Evolutionary conservation across 164 flowering plant species (phyloP).

Genomic region (Vitis riparia): DNA sequence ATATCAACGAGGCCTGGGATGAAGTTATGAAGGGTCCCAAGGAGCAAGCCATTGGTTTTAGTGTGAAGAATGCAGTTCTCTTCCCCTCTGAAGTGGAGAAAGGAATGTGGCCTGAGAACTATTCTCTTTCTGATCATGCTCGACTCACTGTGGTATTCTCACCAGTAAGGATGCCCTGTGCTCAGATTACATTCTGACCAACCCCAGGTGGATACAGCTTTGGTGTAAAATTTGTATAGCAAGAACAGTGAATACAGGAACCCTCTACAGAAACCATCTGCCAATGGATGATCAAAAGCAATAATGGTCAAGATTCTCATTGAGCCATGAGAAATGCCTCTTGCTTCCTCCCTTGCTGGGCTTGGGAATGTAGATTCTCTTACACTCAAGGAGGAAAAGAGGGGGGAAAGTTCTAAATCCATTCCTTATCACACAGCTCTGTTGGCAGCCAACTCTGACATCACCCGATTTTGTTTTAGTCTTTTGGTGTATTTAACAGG

Average conservation of each 20-base stretch:
- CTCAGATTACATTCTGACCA: constrained; percentile 35
- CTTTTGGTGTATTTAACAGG: too few relatives aligned
- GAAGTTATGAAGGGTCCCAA: constrained; percentile 21
- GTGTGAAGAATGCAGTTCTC: constrained; percentile 88
- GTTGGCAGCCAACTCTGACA: too few relatives aligned
- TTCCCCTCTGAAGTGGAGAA: constrained; percentile 93
- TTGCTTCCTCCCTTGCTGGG: too few relatives aligned
- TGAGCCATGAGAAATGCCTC: too few relatives aligned
- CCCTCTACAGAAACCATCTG: too few relatives aligned
- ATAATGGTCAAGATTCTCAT: too few relatives aligned
- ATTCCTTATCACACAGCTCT: too few relatives aligned
- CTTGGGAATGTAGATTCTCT: too few relatives aligned
- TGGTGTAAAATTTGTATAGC: background rate
- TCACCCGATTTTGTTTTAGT: too few relatives aligned
- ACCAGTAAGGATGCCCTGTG: constrained; percentile 77
- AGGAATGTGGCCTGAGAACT: constrained; percentile 96
- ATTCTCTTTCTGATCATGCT: constrained; percentile 96
- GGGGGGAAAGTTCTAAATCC: too few relatives aligned
- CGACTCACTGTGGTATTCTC: constrained; percentile 90
- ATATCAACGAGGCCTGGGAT: constrained; percentile 14
- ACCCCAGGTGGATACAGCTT: background rate
- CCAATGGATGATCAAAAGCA: too few relatives aligned
- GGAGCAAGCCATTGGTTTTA: constrained; percentile 68
- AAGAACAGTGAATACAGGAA: constrained; percentile 1
- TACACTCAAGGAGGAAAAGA: too few relatives aligned